Base-by-base conservation (phyloP, 495 filamentous ascomycete genomes). In the Podospora sp. region DNA sequence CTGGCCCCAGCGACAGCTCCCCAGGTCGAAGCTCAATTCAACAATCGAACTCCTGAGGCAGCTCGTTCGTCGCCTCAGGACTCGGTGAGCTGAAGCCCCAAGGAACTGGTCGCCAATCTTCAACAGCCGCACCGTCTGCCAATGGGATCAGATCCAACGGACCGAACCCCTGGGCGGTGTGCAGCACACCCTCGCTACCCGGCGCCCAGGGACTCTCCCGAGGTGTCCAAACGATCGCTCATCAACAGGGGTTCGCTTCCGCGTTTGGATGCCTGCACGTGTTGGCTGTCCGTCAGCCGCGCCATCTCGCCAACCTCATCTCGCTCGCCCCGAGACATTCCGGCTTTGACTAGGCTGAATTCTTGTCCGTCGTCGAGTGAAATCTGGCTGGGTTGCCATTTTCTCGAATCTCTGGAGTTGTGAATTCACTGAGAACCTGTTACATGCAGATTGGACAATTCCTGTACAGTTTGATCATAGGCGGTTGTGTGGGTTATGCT, bases 61-160 rank as follows among this genome's bases (percentile, higher is more conserved):
- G 40, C 40, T 14, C 12, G 40, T 18, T 46, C 11, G 16, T 2
- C 2, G 4, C 40, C 40, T 46, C 40, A 46, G 40, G 40, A 46
- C 5, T 46, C 40, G 2, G 40, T 11, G 16, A 46, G 16, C 2
- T 2, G 40, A 46, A 46, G 40, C 4, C 14, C 40, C 40, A 46
- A 18, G 40, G 40, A 46, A 11, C 40, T 46, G 40, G 40, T 46
- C 40, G 40, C 40, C 40, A 46, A 46, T 46, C 40, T 46, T 46
- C 12, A 46, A 46, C 40, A 46, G 40, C 40, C 12, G 40, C 40
- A 14, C 40, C 12, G 40, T 14, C 40, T 46, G 2, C 63, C 63
- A 65, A 65, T 65, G 63, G 63, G 63, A 65, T 65, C 22, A n/a
- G 35, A 65, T 57, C 63, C 52, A 65, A 35, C 63, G 63, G 63